Conservation (phyloP, 2,329 filamentous ascomycete genomes). For the Blumeriella jaapii region DNA sequence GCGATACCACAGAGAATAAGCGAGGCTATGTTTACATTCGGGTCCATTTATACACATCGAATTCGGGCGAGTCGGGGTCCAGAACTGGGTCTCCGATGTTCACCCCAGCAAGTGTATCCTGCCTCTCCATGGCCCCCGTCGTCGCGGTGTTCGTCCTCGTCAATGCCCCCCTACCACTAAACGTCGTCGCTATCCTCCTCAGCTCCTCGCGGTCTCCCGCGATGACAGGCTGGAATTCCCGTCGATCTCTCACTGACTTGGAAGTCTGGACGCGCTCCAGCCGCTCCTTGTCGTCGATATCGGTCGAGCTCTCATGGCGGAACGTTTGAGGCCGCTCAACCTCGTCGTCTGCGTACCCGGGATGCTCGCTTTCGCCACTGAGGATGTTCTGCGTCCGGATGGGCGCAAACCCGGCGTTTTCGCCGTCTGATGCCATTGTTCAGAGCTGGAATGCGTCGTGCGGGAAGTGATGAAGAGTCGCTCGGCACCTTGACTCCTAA, state of each 20-base stretch:
- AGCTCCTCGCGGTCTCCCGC: constrained; percentile 21
- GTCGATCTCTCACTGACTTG: constrained; percentile 12
- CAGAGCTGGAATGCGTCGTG: no score
- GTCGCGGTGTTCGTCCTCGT: constrained; percentile 9
- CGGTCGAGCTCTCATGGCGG: constrained; percentile 7
- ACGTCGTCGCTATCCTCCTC: constrained; percentile 19
- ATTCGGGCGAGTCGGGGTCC: constrained; percentile 36
- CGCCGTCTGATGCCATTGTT: no score
- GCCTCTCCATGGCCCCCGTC: constrained; percentile 10
- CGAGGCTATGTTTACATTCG: no score
- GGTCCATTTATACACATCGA: constrained; percentile 20
- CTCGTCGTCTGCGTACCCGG: constrained; percentile 6
- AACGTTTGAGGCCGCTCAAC: constrained; percentile 7
- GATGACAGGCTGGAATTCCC: constrained; percentile 18
- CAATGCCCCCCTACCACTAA: constrained; percentile 11
- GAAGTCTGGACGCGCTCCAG: constrained; percentile 10
- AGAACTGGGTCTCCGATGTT: constrained; percentile 35
- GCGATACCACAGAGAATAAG: no score
- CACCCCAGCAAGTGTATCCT: constrained; percentile 28
- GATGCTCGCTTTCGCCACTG: constrained; percentile 1
- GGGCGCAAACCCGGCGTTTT: constrained; percentile 7
- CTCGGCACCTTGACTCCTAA: no score
- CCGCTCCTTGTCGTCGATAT: constrained; percentile 6
- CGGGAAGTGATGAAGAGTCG: no score
- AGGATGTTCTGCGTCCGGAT: constrained; percentile 11